phyloP scores from a whole-genome alignment of 768 basidiomycete genomes.

The Chlorophyllum brunneum region DNA sequence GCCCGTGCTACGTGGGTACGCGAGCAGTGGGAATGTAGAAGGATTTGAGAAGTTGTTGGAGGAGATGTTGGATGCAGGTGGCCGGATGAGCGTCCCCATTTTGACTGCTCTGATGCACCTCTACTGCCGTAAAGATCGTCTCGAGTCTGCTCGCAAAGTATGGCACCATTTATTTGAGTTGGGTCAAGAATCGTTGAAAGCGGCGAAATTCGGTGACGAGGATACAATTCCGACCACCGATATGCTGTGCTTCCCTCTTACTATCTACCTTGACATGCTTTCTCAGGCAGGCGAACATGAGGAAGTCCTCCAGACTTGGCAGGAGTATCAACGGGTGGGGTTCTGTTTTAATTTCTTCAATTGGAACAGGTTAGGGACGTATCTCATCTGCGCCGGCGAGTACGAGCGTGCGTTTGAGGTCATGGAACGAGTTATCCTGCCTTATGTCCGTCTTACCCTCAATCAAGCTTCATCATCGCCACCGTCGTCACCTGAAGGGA shows the following conservation, averaged over 20 bases:
- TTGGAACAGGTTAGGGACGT: slow-evolving; percentile 83
- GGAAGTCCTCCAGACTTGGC: slow-evolving; percentile 67
- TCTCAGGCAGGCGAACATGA: slow-evolving; percentile 58
- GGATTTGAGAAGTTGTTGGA: slow-evolving; percentile 56
- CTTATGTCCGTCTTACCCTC: slow-evolving; percentile 27
- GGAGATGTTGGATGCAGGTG: slow-evolving; percentile 50
- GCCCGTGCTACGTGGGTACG: slow-evolving; percentile 57
- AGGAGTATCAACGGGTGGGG: slow-evolving; percentile 51
- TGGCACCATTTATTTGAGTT: slow-evolving; percentile 69
- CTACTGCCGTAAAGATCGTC: slow-evolving; percentile 57
- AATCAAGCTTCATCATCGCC: background rate
- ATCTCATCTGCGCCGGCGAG: slow-evolving; percentile 76
- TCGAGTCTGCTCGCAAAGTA: slow-evolving; percentile 49
- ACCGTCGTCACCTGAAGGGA: background rate
- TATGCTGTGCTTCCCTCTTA: slow-evolving; percentile 72
- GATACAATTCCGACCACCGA: slow-evolving; percentile 27
- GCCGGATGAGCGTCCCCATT: slow-evolving; percentile 52
- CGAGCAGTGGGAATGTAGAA: slow-evolving; percentile 35
- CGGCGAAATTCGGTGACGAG: background rate
- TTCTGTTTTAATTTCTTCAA: slow-evolving; percentile 85
- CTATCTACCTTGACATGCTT: slow-evolving; percentile 75
- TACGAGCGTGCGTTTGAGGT: slow-evolving; percentile 82
- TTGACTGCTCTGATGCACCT: slow-evolving; percentile 68
- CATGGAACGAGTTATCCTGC: slow-evolving; percentile 72
- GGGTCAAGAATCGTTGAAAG: background rate